Base-by-base conservation (phyloP, 306 rosid genomes). In the Albizia julibrissin region DNA sequence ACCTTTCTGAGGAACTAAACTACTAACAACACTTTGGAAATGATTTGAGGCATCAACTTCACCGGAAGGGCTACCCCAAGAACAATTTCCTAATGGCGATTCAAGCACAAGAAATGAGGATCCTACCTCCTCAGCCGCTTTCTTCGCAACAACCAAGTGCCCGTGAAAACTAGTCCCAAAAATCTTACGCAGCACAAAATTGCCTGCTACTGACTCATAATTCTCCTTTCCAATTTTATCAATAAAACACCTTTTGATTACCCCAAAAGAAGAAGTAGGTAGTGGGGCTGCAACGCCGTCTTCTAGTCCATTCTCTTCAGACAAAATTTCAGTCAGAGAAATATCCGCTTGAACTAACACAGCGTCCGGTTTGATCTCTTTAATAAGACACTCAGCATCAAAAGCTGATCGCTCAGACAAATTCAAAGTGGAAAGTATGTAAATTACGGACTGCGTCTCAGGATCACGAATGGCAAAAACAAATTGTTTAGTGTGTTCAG, bases 91-190 rank as follows among this genome's bases (percentile, higher is more conserved):
- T 11, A 84, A 74, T 0, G 89, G 84, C 1, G 91, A 90, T 39
- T 90, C 93, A 49, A 93, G 83, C 83, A 89, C 84, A 82, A 90
- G 50, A 73, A 93, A 93, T 1, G 87, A 76, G 0, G 97, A 90
- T 5, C 98, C 94, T 31, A 85, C 88, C 85, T 90, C 89, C 40
- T 80, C 74, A 6, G 98, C 97, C 22, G 87, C 92, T 46, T 78
- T 89, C 86, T 85, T 94, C 11, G 98, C 97, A 0, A 90, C 90
- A 76, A 92, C 81, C 54, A 92, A 84, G 52, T 88, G 91, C 5
- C 98, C 98, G 64, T 87, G 84, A 82, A 90, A 94, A 69, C 91
- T 80, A 61, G 90, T 86, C 42, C 97, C 97, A 56, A 94, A 90
- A 80, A 94, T 88, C 88, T 89, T 91, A 69, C 76, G 86, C 84